Base-by-base conservation (phyloP, 495 filamentous ascomycete genomes). In the Oleoguttula mirabilis region DNA sequence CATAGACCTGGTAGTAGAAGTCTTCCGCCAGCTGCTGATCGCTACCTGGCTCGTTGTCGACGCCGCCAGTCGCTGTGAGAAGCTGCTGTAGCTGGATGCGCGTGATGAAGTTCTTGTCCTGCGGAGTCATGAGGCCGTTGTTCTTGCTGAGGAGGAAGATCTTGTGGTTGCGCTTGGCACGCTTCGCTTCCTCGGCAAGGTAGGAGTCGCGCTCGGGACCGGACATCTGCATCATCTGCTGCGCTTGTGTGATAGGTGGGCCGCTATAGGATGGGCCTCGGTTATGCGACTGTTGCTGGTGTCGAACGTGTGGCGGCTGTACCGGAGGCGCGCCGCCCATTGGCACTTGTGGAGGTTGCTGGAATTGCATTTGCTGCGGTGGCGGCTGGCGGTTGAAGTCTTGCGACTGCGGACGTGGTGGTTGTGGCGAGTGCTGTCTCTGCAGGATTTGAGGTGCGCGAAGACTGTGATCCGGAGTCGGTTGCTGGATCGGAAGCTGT, bases 21-120 rank as follows among this genome's bases (percentile, higher is more conserved):
- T 99, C 90, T 52, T 96, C 90, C 2, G 77, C 66, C 15, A 94
- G 62, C 5, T 81, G 76, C 39, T 82, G 77, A 51, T 94, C 87
- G 0, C 78, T 76, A 30, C 84, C 79, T 4, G 39, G 32, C 21
- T 77, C 67, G 47, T 90, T 84, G 41, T 76, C 82, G 6, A 84
- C 71, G 55, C 85, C 86, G 10, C 88, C 88, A 32, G 87, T 88
- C 23, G 86, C 85, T 4, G 87, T 77, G 32, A 99, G 84, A 20
- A 99, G 73, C 54, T 96, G 92, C 59, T 96, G 92, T 28, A 99
- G 70, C 56, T 99, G 90, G 39, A 99, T 96, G 11, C 92, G 77
- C 8, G 92, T 95, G 44, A 99, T 90, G 58, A 95, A 99, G 55
- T 95, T 99, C 70, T 99, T 99, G 62, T 99, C 90, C 56, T 94